phyloP scores from a whole-genome alignment of 371 early-diverging fungal genomes.

The Lichtheimia ornata region DNA sequence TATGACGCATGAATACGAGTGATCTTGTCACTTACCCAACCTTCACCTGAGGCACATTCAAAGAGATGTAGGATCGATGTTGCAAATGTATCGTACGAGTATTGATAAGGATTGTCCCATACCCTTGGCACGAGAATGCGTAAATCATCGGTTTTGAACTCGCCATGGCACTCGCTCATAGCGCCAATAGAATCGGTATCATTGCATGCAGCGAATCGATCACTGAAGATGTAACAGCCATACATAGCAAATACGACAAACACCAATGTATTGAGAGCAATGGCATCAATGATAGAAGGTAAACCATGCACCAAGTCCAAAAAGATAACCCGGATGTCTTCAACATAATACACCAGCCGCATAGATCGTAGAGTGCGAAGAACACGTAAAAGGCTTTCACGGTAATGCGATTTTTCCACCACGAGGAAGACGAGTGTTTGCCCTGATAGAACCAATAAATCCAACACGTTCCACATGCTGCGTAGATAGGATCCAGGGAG shows the following conservation, averaged over 20 bases:
- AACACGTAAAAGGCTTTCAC: constrained; percentile 14
- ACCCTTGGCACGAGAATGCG: constrained; percentile 41
- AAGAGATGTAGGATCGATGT: constrained; percentile 45
- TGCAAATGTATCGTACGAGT: constrained; percentile 53
- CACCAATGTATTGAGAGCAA: constrained; percentile 41
- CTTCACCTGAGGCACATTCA: constrained; percentile 60
- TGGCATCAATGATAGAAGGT: constrained; percentile 51
- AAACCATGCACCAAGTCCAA: constrained; percentile 48
- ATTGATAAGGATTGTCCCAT: constrained; percentile 56
- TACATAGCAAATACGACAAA: constrained; percentile 59
- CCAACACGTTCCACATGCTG: constrained; percentile 48
- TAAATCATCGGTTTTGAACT: constrained; percentile 29
- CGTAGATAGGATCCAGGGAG: constrained; percentile 51
- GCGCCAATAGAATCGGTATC: constrained; percentile 22
- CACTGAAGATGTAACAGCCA: constrained; percentile 51
- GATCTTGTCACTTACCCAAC: constrained; percentile 40
- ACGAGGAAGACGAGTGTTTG: constrained; percentile 18
- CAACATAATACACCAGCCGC: constrained; percentile 47
- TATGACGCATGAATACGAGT: background rate
- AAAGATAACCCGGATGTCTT: constrained; percentile 46
- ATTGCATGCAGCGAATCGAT: constrained; percentile 46
- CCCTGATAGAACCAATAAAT: constrained; percentile 29
- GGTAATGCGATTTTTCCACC: background rate
- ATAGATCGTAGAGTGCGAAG: constrained; percentile 47
- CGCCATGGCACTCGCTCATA: constrained; percentile 33